phyloP scores from a whole-genome alignment of 352 stramenopile genomes.

The Phytophthora hibernalis region DNA sequence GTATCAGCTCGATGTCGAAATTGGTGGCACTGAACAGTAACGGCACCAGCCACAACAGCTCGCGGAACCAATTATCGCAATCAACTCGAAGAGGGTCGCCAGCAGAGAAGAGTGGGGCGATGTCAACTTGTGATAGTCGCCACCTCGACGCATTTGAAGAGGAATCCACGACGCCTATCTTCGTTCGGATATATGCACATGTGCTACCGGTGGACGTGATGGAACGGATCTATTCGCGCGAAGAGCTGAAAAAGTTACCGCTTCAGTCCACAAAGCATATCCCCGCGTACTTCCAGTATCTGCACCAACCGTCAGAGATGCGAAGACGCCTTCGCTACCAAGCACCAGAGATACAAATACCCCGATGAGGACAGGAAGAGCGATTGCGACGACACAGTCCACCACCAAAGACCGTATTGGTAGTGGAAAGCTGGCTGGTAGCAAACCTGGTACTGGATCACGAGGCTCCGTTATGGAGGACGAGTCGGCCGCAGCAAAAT shows the following conservation, averaged over 20 bases:
- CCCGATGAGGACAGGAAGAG: constrained; percentile 11
- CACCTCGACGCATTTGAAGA: constrained; percentile 27
- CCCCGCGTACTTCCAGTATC: constrained; percentile 4
- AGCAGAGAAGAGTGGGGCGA: constrained; percentile 11
- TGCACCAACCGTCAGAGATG: constrained; percentile 18
- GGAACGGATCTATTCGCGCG: constrained; percentile 54
- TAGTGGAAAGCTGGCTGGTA: constrained; percentile 12
- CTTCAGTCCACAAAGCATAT: constrained; percentile 40
- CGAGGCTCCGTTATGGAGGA: constrained; percentile 5
- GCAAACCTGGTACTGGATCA: constrained; percentile 19
- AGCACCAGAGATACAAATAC: constrained; percentile 24
- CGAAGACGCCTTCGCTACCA: constrained; percentile 13
- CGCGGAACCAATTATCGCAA: constrained; percentile 16
- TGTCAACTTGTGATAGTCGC: constrained; percentile 30
- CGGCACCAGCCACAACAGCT: constrained; percentile 18
- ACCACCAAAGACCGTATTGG: constrained; percentile 14
- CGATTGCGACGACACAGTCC: constrained; percentile 6
- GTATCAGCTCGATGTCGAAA: constrained; percentile 13
- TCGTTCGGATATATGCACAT: constrained; percentile 64
- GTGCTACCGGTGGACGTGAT: constrained; percentile 58
- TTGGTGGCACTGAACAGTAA: constrained; percentile 11
- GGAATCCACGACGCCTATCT: constrained; percentile 38
- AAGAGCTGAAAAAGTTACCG: constrained; percentile 43
- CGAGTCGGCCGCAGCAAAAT: constrained; percentile 29
- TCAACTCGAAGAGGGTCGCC: constrained; percentile 30